phyloP scores from a whole-genome alignment of 2,329 filamentous ascomycete genomes.

The Rhexocercosporidium sp. region DNA sequence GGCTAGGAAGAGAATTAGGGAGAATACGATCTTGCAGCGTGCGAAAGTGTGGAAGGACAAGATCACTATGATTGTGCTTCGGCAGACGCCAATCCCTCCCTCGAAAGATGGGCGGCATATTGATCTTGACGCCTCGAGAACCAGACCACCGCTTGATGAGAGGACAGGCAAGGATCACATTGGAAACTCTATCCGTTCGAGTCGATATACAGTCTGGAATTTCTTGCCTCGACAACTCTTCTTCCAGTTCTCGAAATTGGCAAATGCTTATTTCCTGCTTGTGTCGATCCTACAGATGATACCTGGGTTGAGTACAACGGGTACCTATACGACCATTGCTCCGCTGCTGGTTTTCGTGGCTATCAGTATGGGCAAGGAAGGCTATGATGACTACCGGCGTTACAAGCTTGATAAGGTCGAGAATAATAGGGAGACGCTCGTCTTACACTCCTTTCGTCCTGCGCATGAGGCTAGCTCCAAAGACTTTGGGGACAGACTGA shows the following conservation, averaged over 20 bases:
- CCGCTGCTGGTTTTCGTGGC: constrained; percentile 83
- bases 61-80: constrained; percentile 29
- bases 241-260: constrained; percentile 91
- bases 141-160: constrained; percentile 72
- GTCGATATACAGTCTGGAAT: constrained; percentile 85
- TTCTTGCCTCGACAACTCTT: constrained; percentile 88
- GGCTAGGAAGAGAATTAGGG: constrained; percentile 30
- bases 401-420: constrained; percentile 86
- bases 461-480: constrained; percentile 6
- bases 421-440: constrained; percentile 68
- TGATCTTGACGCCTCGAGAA: constrained; percentile 63
- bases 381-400: constrained; percentile 85
- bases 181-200: constrained; percentile 85
- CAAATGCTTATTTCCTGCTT: constrained; percentile 93
- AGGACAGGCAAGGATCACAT: constrained; percentile 76
- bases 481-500: constrained; percentile 10
- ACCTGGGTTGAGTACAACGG: constrained; percentile 90
- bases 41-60: constrained; percentile 31
- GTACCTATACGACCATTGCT: constrained; percentile 84
- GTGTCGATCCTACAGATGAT: constrained; percentile 90
- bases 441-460: constrained; percentile 32
- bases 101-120: constrained; percentile 85
- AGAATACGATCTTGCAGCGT: constrained; percentile 22
- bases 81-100: constrained; percentile 61
- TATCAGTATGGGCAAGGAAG: constrained; percentile 91